Percentiles rank a stretch among this genome's conserved stretches.
These are phyloP conservation scores for Hypoxylon fuscum DNA, from an alignment of 495 filamentous ascomycete species.

Conservation along the genomic window DNA sequence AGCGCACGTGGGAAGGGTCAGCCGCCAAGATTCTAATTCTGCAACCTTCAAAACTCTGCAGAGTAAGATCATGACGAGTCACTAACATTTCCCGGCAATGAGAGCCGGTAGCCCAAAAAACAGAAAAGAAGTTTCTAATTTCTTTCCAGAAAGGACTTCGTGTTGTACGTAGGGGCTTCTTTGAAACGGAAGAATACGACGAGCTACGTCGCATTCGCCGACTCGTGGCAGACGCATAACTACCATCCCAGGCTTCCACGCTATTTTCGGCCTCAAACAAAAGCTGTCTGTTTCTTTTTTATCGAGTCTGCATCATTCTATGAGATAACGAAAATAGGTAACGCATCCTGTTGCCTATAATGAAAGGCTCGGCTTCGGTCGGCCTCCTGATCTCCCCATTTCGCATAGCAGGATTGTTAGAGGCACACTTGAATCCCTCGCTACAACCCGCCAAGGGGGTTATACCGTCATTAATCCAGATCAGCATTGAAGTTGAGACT, in stretches of 20 bases:
- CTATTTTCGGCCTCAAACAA: slow-evolving; percentile 31
- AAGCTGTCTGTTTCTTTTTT: slow-evolving; percentile 22
- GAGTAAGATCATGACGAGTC: slow-evolving; percentile 8
- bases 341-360: neutral
- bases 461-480: slow-evolving; percentile 5
- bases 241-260: slow-evolving; percentile 16
- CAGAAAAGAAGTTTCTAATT: slow-evolving; percentile 30
- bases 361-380: slow-evolving; percentile 15
- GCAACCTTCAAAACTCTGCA: slow-evolving; percentile 4
- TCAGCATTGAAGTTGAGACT: slow-evolving; percentile 1
- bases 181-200: slow-evolving; percentile 29
- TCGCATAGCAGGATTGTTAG: slow-evolving; percentile 21
- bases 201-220: slow-evolving; percentile 30
- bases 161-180: slow-evolving; percentile 5
- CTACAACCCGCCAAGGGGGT: slow-evolving; percentile 16
- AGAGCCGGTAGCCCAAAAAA: neutral
- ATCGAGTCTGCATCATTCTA: slow-evolving; percentile 7
- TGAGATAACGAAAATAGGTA: neutral
- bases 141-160: slow-evolving; percentile 29
- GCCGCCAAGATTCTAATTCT: slow-evolving; percentile 22
- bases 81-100: slow-evolving; percentile 4
- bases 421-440: slow-evolving; percentile 15
- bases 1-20: slow-evolving; percentile 19
- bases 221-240: slow-evolving; percentile 15
- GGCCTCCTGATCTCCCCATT: slow-evolving; percentile 11